These are phyloP conservation scores for Sungouiozyma ichnusensis DNA, from an alignment of 805 yeast species.

Conservation along the genomic window DNA sequence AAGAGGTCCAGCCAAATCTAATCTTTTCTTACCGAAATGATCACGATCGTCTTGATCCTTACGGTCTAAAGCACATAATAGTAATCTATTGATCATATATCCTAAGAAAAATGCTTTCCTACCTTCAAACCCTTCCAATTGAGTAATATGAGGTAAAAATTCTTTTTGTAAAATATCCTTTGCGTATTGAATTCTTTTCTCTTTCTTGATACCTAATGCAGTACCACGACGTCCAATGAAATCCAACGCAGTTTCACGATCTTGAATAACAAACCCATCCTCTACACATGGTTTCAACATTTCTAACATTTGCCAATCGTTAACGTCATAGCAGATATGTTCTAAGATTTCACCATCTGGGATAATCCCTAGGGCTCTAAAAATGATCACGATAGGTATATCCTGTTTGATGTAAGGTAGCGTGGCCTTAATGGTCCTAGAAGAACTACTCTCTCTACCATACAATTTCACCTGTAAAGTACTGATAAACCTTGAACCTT, in stretches of 20 bases:
- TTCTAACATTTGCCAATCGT: constrained; percentile 99
- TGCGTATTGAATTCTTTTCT: constrained; percentile 96
- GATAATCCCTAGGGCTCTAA: constrained; percentile 95
- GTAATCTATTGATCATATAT: constrained; percentile 91
- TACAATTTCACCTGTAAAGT: constrained; percentile 89
- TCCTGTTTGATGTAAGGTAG: constrained; percentile 94
- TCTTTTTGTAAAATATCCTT: constrained; percentile 94
- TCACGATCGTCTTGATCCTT: constrained; percentile 98
- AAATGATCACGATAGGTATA: constrained; percentile 92
- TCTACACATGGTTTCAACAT: constrained; percentile 98
- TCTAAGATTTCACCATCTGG: constrained; percentile 98
- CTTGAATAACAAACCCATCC: constrained; percentile 97
- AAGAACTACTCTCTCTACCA: constrained; percentile 64
- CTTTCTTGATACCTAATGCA: constrained; percentile 90
- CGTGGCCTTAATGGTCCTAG: constrained; percentile 88
- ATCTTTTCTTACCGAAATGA: constrained; percentile 96
- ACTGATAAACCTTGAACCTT: constrained; percentile 90
- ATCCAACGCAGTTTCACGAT: constrained; percentile 94
- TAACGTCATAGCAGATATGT: constrained; percentile 94
- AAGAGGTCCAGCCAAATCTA: constrained; percentile 97
- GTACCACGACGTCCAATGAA: constrained; percentile 98
- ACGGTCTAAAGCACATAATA: constrained; percentile 92
- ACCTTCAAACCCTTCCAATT: constrained; percentile 92
- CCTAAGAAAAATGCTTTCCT: constrained; percentile 96
- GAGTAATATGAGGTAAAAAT: constrained; percentile 93